Percentiles rank a stretch among this genome's conserved stretches.
These are phyloP conservation scores for Cytospora chrysosperma DNA, from an alignment of 2,329 filamentous ascomycete species.

Conservation along the genomic window DNA sequence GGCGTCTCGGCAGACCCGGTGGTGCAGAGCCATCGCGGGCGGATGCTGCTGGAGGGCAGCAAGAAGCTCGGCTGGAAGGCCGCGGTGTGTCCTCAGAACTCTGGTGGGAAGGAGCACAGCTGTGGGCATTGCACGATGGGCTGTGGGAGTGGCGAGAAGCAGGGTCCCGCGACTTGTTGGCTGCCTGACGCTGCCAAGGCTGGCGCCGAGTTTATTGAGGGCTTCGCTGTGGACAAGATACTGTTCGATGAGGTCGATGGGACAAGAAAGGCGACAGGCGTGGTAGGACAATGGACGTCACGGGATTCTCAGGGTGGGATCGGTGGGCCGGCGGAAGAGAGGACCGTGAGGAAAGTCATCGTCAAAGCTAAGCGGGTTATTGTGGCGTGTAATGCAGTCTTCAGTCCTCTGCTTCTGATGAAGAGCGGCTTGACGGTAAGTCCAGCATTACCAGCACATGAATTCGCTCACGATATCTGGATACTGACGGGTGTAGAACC, in stretches of 20 bases:
- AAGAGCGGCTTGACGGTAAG: constrained; percentile 71
- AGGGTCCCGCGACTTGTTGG: constrained; percentile 74
- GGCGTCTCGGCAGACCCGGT: constrained; percentile 67
- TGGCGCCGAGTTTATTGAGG: constrained; percentile 81
- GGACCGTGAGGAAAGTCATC: constrained; percentile 59
- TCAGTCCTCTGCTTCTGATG: constrained; percentile 72
- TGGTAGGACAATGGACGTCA: constrained; percentile 73
- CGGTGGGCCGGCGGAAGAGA: constrained; percentile 44
- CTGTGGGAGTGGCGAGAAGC: constrained; percentile 69
- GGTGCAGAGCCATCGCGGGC: constrained; percentile 71
- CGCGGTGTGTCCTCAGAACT: constrained; percentile 75
- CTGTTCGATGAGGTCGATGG: constrained; percentile 58
- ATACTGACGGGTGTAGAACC: constrained; percentile 50
- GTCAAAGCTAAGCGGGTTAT: constrained; percentile 81
- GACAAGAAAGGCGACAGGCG: constrained; percentile 62
- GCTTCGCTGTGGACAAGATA: constrained; percentile 70
- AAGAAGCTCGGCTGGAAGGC: constrained; percentile 71
- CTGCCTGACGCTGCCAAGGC: constrained; percentile 75
- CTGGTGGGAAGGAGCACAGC: constrained; percentile 68
- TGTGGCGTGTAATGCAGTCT: constrained; percentile 72
- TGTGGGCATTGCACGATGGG: constrained; percentile 66
- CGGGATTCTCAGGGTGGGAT: constrained; percentile 63
- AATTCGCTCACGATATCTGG: too few relatives aligned
- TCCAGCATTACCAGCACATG: not conserved
- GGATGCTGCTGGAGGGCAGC: constrained; percentile 71